Percentiles rank a stretch among this genome's conserved stretches.
Conservation (phyloP, 2,329 filamentous ascomycete genomes). For the Pestalotiopsis sp. region DNA sequence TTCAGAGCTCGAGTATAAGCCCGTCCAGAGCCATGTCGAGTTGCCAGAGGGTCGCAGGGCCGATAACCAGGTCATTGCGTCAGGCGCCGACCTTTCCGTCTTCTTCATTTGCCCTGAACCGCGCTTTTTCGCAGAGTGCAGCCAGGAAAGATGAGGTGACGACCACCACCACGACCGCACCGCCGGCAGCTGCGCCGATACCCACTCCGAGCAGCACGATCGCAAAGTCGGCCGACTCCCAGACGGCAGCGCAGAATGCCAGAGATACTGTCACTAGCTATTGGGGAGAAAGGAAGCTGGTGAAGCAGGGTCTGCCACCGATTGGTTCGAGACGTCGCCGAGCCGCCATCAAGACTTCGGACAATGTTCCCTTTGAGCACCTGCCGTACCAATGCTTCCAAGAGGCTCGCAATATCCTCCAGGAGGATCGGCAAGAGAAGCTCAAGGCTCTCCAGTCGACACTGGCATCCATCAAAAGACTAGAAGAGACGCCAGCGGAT, state of each 20-base stretch:
- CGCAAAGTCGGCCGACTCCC: slow-evolving; percentile 16
- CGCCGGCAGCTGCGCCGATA: slow-evolving; percentile 16
- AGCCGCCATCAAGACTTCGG: slow-evolving; percentile 64
- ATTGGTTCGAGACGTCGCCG: slow-evolving; percentile 85
- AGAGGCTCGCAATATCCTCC: slow-evolving; percentile 83
- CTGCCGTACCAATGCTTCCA: slow-evolving; percentile 98
- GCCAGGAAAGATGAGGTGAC: slow-evolving; percentile 37
- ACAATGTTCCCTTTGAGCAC: slow-evolving; percentile 83
- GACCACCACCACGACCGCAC: slow-evolving; percentile 27
- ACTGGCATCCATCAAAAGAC: slow-evolving; percentile 66
- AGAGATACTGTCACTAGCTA: slow-evolving; percentile 68
- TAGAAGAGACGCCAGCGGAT: slow-evolving; percentile 61
- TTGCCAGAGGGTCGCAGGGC: slow-evolving; percentile 60
- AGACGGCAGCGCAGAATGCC: slow-evolving; percentile 51
- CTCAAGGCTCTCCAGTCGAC: slow-evolving; percentile 70
- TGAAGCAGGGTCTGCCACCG: slow-evolving; percentile 69
- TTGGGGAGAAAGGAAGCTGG: slow-evolving; percentile 66
- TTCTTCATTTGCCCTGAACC: slow-evolving; percentile 31
- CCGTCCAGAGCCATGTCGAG: slow-evolving; percentile 51
- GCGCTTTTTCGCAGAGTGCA: slow-evolving; percentile 37
- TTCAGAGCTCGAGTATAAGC: slow-evolving; percentile 7
- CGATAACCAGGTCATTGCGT: slow-evolving; percentile 56
- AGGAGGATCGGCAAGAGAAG: slow-evolving; percentile 80
- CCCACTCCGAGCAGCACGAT: slow-evolving; percentile 20
- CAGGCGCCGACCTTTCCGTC: slow-evolving; percentile 32